Evolutionary conservation across 2,329 filamentous ascomycete species (phyloP), one percentile per base, ranked within the genome.

Genomic region (Alternaria arbusti): DNA sequence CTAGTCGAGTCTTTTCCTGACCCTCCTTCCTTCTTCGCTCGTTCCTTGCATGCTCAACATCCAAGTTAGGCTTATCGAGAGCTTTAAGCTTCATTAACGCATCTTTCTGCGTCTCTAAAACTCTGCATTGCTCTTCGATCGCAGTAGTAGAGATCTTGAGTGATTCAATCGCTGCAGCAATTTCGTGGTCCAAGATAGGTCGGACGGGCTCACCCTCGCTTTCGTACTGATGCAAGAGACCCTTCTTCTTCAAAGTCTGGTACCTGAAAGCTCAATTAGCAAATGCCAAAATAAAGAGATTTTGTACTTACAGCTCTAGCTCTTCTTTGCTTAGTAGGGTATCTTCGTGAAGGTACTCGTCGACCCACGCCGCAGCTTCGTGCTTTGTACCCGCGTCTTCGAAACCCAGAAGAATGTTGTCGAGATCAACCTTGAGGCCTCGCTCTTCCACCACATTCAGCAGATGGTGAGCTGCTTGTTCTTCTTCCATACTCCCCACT

Each of bases 121-220:
- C 82, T 72, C 88, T 86, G 26, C 85, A 89, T 72, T 92, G 90
- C 76, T 86, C 86, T 65, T 86, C 84, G 26, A 92, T 90, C 17
- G 85, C 85, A 17, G 84, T 84, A 1, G 90, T 92, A 2, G 90
- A 91, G 40, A 82, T 82, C 63, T 87, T 84, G n/a, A 93, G 82
- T 57, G 90, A 86, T 4, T 86, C 84, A 54, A 91, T 88, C 15
- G 90, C 90, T 44, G 82, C 78, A 57, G 83, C 83, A 59, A 92
- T 81, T 55, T 91, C 88, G 25, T 85, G 81, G 61, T 91, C 89
- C 13, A 82, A 80, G 49, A 91, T 77, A 6, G 86, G 84, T 57
- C 84, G 84, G 32, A 68, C 59, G 8, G 72, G 70, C 30, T 74
- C 72, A 17, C 73, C 66, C 20, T 77, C 74, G 40, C 64, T 70